Evolutionary conservation across 2,329 filamentous ascomycete species (phyloP).

Genomic region (Aureobasidium sp.): DNA sequence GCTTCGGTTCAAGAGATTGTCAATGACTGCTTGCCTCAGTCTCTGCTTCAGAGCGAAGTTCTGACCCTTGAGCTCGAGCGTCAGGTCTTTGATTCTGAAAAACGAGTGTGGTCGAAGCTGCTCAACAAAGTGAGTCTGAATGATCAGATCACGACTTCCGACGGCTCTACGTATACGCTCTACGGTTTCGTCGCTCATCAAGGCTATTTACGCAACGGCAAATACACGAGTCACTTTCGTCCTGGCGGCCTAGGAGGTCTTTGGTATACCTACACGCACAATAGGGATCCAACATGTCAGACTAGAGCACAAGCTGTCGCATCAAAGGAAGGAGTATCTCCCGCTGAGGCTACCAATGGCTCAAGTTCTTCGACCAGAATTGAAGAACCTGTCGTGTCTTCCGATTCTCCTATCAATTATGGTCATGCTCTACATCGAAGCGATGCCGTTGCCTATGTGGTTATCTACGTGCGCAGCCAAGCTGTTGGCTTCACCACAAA

Average conservation of each 20-base stretch:
- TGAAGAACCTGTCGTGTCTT: slow-evolving; percentile 1
- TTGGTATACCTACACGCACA: slow-evolving; percentile 49
- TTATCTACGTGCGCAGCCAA: slow-evolving; percentile 46
- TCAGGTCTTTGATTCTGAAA: slow-evolving; percentile 45
- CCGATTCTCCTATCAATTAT: neutral
- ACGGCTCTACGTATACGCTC: slow-evolving; percentile 41
- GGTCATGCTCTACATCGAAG: slow-evolving; percentile 19
- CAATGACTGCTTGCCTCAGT: slow-evolving; percentile 12
- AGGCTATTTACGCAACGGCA: slow-evolving; percentile 48
- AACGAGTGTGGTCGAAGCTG: slow-evolving; percentile 49
- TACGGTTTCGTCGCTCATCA: slow-evolving; percentile 54
- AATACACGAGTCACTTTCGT: slow-evolving; percentile 52
- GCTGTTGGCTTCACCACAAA: slow-evolving; percentile 27
- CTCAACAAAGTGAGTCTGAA: slow-evolving; percentile 48
- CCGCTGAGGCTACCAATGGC: neutral
- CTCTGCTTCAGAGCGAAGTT: slow-evolving; percentile 10
- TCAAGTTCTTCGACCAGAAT: neutral
- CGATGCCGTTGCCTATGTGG: slow-evolving; percentile 45
- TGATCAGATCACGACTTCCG: slow-evolving; percentile 43
- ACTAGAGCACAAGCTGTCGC: slow-evolving; percentile 44
- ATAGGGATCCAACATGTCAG: slow-evolving; percentile 29
- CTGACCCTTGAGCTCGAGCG: slow-evolving; percentile 46
- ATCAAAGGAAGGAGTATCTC: neutral
- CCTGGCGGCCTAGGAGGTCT: slow-evolving; percentile 46
- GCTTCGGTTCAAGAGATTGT: slow-evolving; percentile 35